phyloP scores from a whole-genome alignment of 768 basidiomycete species.

The Nevesoporus exiguus region DNA sequence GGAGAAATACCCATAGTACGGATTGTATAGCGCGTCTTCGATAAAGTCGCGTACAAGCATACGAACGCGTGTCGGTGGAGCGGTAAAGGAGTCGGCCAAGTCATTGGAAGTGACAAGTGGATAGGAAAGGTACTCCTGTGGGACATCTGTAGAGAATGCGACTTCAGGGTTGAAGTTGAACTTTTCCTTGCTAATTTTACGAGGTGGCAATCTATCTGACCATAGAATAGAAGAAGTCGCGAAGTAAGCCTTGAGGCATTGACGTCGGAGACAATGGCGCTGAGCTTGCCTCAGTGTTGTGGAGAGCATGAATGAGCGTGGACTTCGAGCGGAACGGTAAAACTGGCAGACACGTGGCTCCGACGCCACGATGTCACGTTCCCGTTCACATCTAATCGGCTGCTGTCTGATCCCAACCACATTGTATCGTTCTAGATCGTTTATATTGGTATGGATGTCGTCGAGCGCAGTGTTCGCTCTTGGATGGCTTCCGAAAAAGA shows the following conservation, averaged over 20 bases:
- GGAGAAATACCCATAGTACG: conserved; percentile 95
- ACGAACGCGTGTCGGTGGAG: conserved; percentile 77
- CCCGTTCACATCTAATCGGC: conserved; percentile 9
- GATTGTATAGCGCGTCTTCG: conserved; percentile 95
- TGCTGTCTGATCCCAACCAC: neutral
- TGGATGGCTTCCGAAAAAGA: conserved; percentile 69
- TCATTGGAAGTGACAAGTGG: conserved; percentile 69
- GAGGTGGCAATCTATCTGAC: conserved; percentile 11
- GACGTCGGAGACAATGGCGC: conserved; percentile 22
- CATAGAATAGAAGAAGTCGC: conserved; percentile 18
- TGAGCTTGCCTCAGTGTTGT: conserved; percentile 16
- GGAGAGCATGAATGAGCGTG: conserved; percentile 19
- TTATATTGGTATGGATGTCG: conserved; percentile 35
- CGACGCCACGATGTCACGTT: conserved; percentile 1
- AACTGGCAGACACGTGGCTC: neutral
- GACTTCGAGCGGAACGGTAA: conserved; percentile 6
- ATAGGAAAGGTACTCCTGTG: conserved; percentile 46
- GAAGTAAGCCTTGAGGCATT: conserved; percentile 24
- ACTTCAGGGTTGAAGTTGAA: conserved; percentile 75
- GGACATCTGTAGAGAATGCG: conserved; percentile 47
- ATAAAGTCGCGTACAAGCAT: conserved; percentile 97
- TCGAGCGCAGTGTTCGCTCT: conserved; percentile 58
- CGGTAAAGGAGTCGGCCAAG: conserved; percentile 45
- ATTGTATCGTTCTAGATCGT: neutral
- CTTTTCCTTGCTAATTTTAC: conserved; percentile 42